Percentiles rank a stretch among this genome's conserved stretches.
phyloP scores from a whole-genome alignment of 441 rosid species.

The Omphalea diandra region DNA sequence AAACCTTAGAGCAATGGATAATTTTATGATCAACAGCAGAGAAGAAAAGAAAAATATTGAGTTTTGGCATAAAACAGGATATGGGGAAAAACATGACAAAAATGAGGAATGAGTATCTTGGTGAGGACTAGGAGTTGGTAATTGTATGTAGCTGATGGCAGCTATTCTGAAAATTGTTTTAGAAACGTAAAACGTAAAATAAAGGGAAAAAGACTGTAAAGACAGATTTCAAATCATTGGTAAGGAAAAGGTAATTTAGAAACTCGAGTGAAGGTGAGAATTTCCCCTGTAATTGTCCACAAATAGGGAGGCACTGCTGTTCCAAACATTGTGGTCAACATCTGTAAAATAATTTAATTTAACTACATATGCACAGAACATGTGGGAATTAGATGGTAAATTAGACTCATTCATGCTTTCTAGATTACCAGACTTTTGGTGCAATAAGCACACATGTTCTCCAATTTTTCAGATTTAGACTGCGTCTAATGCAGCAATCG shows the following conservation, averaged over 20 bases:
- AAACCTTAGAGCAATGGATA: no score
- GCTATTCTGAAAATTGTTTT: no score
- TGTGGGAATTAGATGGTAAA: neutral
- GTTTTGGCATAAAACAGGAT: no score
- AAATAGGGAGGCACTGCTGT: neutral
- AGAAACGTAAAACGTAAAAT: neutral
- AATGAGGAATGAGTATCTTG: no score
- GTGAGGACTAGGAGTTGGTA: no score
- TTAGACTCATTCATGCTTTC: constrained; percentile 5
- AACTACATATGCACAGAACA: neutral
- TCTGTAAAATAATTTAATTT: neutral
- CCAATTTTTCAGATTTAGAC: neutral
- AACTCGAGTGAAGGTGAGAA: neutral
- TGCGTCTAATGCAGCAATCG: neutral
- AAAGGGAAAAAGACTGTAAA: neutral
- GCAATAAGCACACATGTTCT: neutral
- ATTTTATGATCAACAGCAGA: no score
- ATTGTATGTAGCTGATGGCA: no score
- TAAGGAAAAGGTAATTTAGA: neutral
- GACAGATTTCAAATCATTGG: neutral
- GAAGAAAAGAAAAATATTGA: no score
- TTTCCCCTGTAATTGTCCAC: neutral
- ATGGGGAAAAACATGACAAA: no score
- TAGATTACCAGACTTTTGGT: constrained; percentile 1
- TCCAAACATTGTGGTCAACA: neutral